These are phyloP conservation scores for Monosporozyma yasuniensis DNA, from an alignment of 805 yeast genomes.

Conservation along the genomic window DNA sequence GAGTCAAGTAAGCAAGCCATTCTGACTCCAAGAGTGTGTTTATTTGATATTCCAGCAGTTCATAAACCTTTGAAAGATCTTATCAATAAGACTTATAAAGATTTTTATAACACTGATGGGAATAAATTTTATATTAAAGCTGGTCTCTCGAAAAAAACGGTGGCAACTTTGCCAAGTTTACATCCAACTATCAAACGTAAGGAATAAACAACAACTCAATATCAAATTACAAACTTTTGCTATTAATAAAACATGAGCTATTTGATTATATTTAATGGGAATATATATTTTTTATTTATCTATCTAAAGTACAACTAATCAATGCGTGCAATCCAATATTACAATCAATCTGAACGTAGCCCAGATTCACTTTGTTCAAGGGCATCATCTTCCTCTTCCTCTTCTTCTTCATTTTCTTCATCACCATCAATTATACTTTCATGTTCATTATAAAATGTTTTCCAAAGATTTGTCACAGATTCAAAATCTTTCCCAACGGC, in stretches of 20 bases:
- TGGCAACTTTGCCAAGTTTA: conserved; percentile 9
- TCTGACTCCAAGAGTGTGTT: neutral
- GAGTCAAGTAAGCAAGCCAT: no score
- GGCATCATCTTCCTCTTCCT: conserved; percentile 2
- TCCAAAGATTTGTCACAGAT: conserved; percentile 62
- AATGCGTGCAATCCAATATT: neutral
- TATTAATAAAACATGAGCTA: no score
- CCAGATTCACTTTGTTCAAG: neutral
- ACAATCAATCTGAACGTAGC: neutral
- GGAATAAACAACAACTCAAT: no score
- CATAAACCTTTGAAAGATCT: conserved; percentile 24
- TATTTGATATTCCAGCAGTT: neutral
- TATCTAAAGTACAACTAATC: neutral
- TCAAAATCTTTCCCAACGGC: conserved; percentile 74
- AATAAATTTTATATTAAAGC: conserved; percentile 17
- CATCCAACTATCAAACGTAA: conserved; percentile 6
- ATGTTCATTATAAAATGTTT: conserved; percentile 50
- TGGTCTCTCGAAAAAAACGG: conserved; percentile 18
- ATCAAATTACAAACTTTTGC: no score
- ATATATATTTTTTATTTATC: neutral
- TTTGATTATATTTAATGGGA: neutral
- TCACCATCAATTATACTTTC: conserved; percentile 11
- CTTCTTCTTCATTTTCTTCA: conserved; percentile 3
- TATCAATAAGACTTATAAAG: conserved; percentile 19
- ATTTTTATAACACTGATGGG: conserved; percentile 20